Conservation (phyloP, 75 land plant species). For the Cryptomeria japonica region DNA sequence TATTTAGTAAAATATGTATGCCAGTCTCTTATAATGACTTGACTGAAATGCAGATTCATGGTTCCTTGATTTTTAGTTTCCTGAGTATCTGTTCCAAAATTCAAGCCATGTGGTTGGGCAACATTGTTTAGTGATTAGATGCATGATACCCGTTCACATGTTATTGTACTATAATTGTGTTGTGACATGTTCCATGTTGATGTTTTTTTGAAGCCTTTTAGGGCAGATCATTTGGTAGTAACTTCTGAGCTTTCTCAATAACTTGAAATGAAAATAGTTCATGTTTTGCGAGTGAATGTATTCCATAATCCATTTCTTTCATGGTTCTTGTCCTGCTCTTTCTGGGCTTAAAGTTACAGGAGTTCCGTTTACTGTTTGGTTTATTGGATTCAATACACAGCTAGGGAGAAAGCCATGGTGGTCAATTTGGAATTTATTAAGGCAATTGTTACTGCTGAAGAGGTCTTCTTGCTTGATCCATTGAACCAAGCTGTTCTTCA, state of each 20-base stretch:
- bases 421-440: constrained; percentile 93
- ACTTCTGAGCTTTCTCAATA: background rate
- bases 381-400: constrained; percentile 42
- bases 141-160: constrained; percentile 6
- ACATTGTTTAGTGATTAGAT: background rate
- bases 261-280: background rate
- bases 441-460: constrained; percentile 96
- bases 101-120: background rate
- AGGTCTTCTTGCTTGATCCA: constrained; percentile 88
- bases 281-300: background rate
- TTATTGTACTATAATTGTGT: too few species aligned
- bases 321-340: background rate
- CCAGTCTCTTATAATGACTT: background rate
- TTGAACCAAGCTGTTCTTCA: constrained; percentile 61
- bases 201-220: background rate
- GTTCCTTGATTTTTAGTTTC: background rate
- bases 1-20: background rate
- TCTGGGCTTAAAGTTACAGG: background rate
- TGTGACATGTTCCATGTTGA: background rate
- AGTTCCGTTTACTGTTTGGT: background rate
- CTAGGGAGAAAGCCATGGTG: constrained; percentile 96
- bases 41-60: background rate
- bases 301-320: constrained; percentile 7
- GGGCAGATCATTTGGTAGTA: background rate
- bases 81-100: background rate